Evolutionary conservation across 2,329 filamentous ascomycete species (phyloP).

Genomic region (Aspergillus sclerotialis): DNA sequence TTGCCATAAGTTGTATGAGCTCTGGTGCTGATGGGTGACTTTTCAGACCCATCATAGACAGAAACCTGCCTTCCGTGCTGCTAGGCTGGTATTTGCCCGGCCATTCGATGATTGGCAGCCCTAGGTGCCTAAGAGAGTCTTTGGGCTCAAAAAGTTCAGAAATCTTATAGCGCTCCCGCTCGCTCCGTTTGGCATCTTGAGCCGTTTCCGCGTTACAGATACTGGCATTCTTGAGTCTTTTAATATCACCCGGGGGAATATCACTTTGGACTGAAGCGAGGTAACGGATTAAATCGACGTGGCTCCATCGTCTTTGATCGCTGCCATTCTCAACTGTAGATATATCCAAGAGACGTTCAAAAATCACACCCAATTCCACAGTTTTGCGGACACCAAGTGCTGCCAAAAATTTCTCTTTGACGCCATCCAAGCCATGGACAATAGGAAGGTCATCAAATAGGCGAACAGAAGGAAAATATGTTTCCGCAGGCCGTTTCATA

Average conservation of each 20-base stretch:
- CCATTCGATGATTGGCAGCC: constrained; percentile 76
- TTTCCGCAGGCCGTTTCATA: constrained; percentile 76
- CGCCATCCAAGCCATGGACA: constrained; percentile 64
- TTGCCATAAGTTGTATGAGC: constrained; percentile 70
- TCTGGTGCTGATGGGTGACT: constrained; percentile 64
- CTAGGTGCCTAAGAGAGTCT: constrained; percentile 60
- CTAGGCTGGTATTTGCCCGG: constrained; percentile 61
- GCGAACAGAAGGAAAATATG: constrained; percentile 90
- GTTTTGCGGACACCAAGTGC: constrained; percentile 90
- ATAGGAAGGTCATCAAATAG: constrained; percentile 89
- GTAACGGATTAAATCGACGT: constrained; percentile 91
- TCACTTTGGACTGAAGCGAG: constrained; percentile 83
- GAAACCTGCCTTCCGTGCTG: constrained; percentile 67
- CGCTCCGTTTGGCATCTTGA: constrained; percentile 47
- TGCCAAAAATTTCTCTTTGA: constrained; percentile 85
- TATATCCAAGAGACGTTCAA: constrained; percentile 69
- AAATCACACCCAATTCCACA: constrained; percentile 88
- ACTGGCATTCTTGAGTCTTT: constrained; percentile 66
- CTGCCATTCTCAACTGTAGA: constrained; percentile 40
- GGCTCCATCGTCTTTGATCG: constrained; percentile 64
- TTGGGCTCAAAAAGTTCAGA: constrained; percentile 78
- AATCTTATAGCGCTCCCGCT: constrained; percentile 58
- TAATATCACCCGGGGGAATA: constrained; percentile 76
- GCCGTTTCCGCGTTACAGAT: constrained; percentile 72
- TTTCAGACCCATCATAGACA: constrained; percentile 66